A percentile compares a stretch with the other conserved stretches of the same genome.
These are phyloP conservation scores for Candida qinlingensis DNA, from an alignment of 805 yeast genomes.

Conservation along the genomic window DNA sequence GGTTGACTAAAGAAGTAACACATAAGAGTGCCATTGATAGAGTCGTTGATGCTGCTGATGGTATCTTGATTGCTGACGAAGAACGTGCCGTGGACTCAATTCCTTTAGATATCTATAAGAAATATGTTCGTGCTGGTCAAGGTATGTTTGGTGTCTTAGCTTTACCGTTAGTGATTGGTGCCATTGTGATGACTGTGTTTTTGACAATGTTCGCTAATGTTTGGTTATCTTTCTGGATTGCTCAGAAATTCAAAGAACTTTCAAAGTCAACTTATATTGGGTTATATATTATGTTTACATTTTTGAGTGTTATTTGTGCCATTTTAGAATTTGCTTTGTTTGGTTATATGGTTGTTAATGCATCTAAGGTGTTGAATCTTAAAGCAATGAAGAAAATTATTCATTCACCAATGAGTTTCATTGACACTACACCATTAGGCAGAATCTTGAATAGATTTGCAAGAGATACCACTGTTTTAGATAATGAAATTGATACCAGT, in stretches of 20 bases:
- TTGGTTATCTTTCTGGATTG: slow-evolving; percentile 77
- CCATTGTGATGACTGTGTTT: slow-evolving; percentile 34
- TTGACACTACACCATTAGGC: slow-evolving; percentile 82
- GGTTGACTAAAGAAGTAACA: background rate
- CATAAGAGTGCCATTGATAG: background rate
- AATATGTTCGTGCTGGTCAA: slow-evolving; percentile 34
- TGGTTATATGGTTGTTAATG: slow-evolving; percentile 8
- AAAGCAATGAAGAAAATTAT: slow-evolving; percentile 49
- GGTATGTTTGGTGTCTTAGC: slow-evolving; percentile 31
- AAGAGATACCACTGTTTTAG: slow-evolving; percentile 75
- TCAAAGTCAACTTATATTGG: slow-evolving; percentile 61
- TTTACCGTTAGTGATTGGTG: slow-evolving; percentile 18
- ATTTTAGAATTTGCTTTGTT: slow-evolving; percentile 30
- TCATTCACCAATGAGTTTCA: slow-evolving; percentile 71
- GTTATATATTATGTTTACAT: slow-evolving; percentile 47
- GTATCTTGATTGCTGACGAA: slow-evolving; percentile 24
- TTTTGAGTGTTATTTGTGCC: slow-evolving; percentile 40
- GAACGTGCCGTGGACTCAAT: slow-evolving; percentile 35
- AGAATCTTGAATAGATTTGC: slow-evolving; percentile 77
- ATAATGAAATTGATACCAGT: slow-evolving; percentile 66
- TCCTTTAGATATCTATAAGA: slow-evolving; percentile 28
- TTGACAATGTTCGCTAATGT: slow-evolving; percentile 59
- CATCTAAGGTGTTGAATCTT: slow-evolving; percentile 29
- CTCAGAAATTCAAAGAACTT: slow-evolving; percentile 39
- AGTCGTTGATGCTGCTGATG: slow-evolving; percentile 12